Conservation (phyloP, 1,284 basidiomycete genomes). For the Sporisorium sorghi region DNA sequence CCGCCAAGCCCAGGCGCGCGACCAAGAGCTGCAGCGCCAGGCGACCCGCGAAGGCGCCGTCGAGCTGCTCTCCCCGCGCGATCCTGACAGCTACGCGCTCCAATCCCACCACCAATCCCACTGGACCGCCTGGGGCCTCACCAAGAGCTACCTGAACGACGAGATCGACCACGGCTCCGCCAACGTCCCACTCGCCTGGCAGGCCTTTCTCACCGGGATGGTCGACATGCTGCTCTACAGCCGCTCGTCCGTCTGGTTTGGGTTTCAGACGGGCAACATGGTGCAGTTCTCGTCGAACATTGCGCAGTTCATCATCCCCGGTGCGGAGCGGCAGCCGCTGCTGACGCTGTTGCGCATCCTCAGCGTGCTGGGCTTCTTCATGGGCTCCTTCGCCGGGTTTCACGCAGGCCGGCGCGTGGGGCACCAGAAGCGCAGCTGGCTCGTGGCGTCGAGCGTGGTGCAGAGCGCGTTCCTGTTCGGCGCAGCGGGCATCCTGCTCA, state of each 20-base stretch:
- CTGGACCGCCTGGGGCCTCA: constrained; percentile 28
- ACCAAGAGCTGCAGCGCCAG: constrained; percentile 34
- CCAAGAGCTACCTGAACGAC: constrained; percentile 49
- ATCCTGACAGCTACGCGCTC: constrained; percentile 33
- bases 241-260: constrained; percentile 54
- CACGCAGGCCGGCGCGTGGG: constrained; percentile 41
- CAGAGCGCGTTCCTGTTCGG: constrained; percentile 55
- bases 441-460: constrained; percentile 46
- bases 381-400: constrained; percentile 51
- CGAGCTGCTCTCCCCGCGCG: constrained; percentile 34
- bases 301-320: constrained; percentile 60
- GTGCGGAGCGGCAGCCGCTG: constrained; percentile 40
- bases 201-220: constrained; percentile 58
- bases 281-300: constrained; percentile 62
- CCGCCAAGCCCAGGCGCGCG: constrained; percentile 22
- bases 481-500: constrained; percentile 55
- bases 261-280: constrained; percentile 64
- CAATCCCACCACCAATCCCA: constrained; percentile 19
- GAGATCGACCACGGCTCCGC: constrained; percentile 53
- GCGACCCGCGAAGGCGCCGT: constrained; percentile 41
- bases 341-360: constrained; percentile 53
- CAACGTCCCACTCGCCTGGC: constrained; percentile 57
- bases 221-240: constrained; percentile 60
- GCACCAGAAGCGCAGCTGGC: constrained; percentile 51
- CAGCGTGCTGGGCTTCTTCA: constrained; percentile 53